Evolutionary conservation across 2,329 filamentous ascomycete genomes (phyloP), one percentile per base, ranked within the genome.

Genomic region (Fusarium scirpi): DNA sequence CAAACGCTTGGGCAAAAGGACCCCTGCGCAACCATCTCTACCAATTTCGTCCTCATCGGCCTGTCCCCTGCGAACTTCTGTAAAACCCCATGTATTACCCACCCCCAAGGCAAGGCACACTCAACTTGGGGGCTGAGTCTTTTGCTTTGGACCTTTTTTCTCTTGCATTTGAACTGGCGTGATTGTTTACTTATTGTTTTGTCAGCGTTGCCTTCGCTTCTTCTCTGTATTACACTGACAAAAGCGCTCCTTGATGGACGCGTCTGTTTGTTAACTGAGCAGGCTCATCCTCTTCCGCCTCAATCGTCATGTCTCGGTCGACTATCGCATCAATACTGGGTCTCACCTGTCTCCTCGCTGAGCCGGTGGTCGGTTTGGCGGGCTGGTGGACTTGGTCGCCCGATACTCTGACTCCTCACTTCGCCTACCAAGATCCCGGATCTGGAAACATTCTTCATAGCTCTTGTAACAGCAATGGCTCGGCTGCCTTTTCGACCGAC

Each of bases 331-430:
- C 63, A 9, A 51, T 52, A n/a, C 15, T 68, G 15, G 43, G 52
- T 9, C 13, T 67, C 32, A 29, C 45, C 4, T 22, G 67, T 16
- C 41, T 71, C 7, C 53, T 71, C 9, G 48, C 51, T 25, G 49
- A 58, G 24, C 61, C 69, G 1, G 58, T 52, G 1, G n/a, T 44
- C 9, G 69, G 61, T 48, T 57, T 72, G 55, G 51, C 69, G 11
- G 69, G 65, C 58, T 71, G 69, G 69, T 72, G 62, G 62, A 71
- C 69, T 9, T 67, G 65, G 69, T 62, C 69, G 24, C 48, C 62
- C 0, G 32, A 64, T 12, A 22, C 38, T 22, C 22, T 72, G 22
- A 71, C 69, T 7, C 69, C 69, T 52, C 69, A 71, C 44, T 72
- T 71, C 46, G 69, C 69, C 16, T 71, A 63, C 40, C 69, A 71